Conservation (phyloP, 257 asterid genomes). For the Vinca minor region DNA sequence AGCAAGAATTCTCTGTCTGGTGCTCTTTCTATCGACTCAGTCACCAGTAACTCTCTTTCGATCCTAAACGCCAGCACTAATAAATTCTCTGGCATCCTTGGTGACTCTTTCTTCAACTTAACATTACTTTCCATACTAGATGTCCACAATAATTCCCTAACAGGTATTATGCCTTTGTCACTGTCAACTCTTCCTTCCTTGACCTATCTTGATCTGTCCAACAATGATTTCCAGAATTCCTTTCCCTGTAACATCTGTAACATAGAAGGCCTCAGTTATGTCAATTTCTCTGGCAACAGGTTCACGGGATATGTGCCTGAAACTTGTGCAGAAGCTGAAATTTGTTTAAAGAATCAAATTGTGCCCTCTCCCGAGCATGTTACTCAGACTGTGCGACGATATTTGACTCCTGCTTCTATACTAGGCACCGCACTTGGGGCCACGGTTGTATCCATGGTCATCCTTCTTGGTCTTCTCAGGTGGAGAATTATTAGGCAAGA, state of each 20-base stretch:
- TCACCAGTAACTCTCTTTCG: conserved; percentile 37
- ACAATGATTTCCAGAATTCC: conserved; percentile 36
- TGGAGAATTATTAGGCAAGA: conserved; percentile 30
- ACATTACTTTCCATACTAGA: conserved; percentile 54
- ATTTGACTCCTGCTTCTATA: conserved; percentile 21
- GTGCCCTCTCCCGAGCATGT: conserved; percentile 10
- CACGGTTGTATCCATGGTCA: conserved; percentile 21
- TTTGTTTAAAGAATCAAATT: conserved; percentile 27
- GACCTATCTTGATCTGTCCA: conserved; percentile 73
- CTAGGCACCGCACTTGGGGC: conserved; percentile 27
- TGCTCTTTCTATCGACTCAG: conserved; percentile 20
- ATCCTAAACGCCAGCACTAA: conserved; percentile 60
- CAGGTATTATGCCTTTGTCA: conserved; percentile 45
- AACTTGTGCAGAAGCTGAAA: conserved; percentile 29
- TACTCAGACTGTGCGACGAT: conserved; percentile 7
- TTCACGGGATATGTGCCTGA: conserved; percentile 36
- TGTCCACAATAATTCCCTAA: conserved; percentile 50
- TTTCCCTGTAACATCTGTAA: conserved; percentile 66
- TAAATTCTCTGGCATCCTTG: conserved; percentile 36
- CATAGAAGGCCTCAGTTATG: conserved; percentile 44
- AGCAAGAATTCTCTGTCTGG: conserved; percentile 58
- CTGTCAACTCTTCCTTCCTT: conserved; percentile 48
- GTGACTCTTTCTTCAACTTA: conserved; percentile 39
- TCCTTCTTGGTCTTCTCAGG: conserved; percentile 31
- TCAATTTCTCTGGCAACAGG: conserved; percentile 59